A percentile compares a stretch with the other conserved stretches of the same genome.
These are phyloP conservation scores for Microsporum ferrugineum DNA, from an alignment of 2,329 filamentous ascomycete species.

Conservation along the genomic window DNA sequence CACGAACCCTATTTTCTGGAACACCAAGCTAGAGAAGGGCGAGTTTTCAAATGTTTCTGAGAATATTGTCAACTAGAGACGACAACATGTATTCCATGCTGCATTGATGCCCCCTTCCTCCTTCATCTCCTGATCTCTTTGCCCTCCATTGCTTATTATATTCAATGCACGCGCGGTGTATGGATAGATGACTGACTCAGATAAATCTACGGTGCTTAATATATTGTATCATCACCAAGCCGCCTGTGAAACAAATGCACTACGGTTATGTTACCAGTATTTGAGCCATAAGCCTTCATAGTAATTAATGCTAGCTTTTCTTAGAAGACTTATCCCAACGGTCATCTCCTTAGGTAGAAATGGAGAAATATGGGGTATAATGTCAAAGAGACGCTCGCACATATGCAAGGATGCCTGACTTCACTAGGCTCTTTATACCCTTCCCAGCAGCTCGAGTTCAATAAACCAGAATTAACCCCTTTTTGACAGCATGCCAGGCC, in stretches of 20 bases:
- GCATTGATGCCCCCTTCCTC: neutral
- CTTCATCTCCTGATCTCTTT: neutral
- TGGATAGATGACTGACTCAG: neutral
- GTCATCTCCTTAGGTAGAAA: too few relatives aligned
- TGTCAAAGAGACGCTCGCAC: too few relatives aligned
- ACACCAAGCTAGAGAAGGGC: slow-evolving; percentile 95
- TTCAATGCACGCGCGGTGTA: neutral
- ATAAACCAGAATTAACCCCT: too few relatives aligned
- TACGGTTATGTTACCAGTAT: too few relatives aligned
- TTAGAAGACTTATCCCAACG: too few relatives aligned
- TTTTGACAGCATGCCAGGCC: too few relatives aligned
- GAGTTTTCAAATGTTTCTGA: slow-evolving; percentile 89
- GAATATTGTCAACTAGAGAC: slow-evolving; percentile 38
- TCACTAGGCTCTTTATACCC: too few relatives aligned
- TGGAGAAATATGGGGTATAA: too few relatives aligned
- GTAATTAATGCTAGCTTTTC: too few relatives aligned
- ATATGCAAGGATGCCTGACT: too few relatives aligned
- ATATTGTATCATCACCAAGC: slow-evolving; percentile 1
- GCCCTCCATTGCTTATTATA: neutral
- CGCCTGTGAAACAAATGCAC: neutral
- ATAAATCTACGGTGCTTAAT: slow-evolving; percentile 2
- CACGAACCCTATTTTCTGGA: slow-evolving; percentile 99
- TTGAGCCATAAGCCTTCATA: too few relatives aligned
- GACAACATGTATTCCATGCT: slow-evolving; percentile 28
- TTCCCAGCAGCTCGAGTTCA: too few relatives aligned